These are phyloP conservation scores for Parasitella parasitica DNA, from an alignment of 371 early-diverging fungal genomes.

Conservation along the genomic window DNA sequence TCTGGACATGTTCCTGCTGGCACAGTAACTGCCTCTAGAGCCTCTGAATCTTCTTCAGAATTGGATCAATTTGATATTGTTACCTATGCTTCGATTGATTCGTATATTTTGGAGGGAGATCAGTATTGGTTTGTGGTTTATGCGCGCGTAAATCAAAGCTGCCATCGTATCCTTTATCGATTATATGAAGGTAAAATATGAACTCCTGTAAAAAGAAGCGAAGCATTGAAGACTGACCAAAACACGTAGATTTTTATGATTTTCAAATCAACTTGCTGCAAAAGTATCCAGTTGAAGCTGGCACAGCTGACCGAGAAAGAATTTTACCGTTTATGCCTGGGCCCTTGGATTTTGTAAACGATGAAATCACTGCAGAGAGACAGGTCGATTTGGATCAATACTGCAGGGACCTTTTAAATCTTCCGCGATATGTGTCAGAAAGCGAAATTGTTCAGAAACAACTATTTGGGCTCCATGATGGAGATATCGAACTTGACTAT, in stretches of 20 bases:
- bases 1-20: neutral
- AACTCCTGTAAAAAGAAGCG: neutral
- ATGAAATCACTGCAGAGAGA: slow-evolving; percentile 51
- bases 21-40: neutral
- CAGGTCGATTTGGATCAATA: slow-evolving; percentile 63
- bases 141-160: slow-evolving; percentile 44
- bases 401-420: slow-evolving; percentile 54
- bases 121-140: slow-evolving; percentile 64
- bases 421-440: slow-evolving; percentile 58
- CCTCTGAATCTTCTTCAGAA: slow-evolving; percentile 13
- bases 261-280: slow-evolving; percentile 69
- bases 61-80: slow-evolving; percentile 18
- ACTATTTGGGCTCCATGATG: slow-evolving; percentile 60
- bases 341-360: slow-evolving; percentile 49
- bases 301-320: slow-evolving; percentile 55
- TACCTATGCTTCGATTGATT: slow-evolving; percentile 56
- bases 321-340: slow-evolving; percentile 74
- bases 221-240: neutral
- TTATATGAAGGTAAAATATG: slow-evolving; percentile 53
- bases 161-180: slow-evolving; percentile 59
- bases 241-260: slow-evolving; percentile 61
- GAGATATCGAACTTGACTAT: slow-evolving; percentile 55
- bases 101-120: slow-evolving; percentile 57
- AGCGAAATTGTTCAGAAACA: slow-evolving; percentile 48
- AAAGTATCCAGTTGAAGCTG: slow-evolving; percentile 68